Conservation (phyloP, 371 early-diverging fungal species). For the Umbelopsis sp. region DNA sequence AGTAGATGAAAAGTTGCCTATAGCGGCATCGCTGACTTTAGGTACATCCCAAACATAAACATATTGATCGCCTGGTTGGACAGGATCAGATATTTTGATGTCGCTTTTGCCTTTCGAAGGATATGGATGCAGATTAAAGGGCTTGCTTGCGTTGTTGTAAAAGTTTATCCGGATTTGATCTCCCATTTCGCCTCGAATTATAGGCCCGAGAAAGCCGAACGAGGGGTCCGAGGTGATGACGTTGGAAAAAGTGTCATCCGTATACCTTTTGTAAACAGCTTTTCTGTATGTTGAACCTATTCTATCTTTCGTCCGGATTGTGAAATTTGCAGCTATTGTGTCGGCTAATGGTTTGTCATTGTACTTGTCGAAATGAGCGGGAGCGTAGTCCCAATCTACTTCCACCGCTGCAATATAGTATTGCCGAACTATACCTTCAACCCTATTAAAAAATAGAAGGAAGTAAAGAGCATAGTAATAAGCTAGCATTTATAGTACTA, state of each 20-base stretch:
- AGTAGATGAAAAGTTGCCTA: constrained; percentile 36
- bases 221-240: constrained; percentile 37
- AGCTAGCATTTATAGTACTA: neutral
- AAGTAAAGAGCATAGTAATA: neutral
- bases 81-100: neutral
- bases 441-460: neutral
- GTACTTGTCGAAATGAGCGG: constrained; percentile 40
- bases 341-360: constrained; percentile 38
- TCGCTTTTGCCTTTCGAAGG: constrained; percentile 23
- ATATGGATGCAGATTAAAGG: constrained; percentile 55
- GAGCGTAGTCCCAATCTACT: constrained; percentile 57
- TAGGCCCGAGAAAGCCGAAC: constrained; percentile 52
- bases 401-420: constrained; percentile 58
- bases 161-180: constrained; percentile 48
- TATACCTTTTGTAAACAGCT: constrained; percentile 47
- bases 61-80: constrained; percentile 39
- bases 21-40: constrained; percentile 24
- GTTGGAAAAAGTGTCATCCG: constrained; percentile 36
- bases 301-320: constrained; percentile 30
- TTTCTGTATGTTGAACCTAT: constrained; percentile 51
- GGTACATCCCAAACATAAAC: constrained; percentile 56
- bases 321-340: constrained; percentile 31
- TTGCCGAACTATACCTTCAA: constrained; percentile 27
- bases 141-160: constrained; percentile 43
- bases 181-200: constrained; percentile 57